Evolutionary conservation across 768 basidiomycete species (phyloP).

Genomic region (Cyclocybe cylindracea): DNA sequence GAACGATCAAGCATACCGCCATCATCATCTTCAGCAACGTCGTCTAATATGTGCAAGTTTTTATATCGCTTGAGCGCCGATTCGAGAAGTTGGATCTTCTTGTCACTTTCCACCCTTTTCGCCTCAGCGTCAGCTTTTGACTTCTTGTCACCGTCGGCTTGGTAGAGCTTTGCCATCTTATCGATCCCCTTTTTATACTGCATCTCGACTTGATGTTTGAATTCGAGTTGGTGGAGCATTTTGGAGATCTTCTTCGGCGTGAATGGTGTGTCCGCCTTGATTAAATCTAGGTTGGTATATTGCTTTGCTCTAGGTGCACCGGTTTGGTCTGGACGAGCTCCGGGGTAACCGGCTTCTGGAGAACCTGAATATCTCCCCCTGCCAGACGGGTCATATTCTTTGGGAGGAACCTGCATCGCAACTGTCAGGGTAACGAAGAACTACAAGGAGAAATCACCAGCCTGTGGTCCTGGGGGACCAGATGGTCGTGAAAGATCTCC

Average conservation of each 20-base stretch:
- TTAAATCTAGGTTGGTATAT: conserved; percentile 87
- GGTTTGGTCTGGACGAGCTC: conserved; percentile 35
- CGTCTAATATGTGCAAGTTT: conserved; percentile 91
- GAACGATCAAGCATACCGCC: conserved; percentile 38
- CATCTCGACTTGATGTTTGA: conserved; percentile 97
- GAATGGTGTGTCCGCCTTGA: conserved; percentile 96
- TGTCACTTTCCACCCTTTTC: conserved; percentile 93
- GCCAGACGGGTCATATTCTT: conserved; percentile 44
- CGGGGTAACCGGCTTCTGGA: conserved; percentile 36
- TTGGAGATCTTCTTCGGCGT: conserved; percentile 94
- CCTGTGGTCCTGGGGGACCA: conserved; percentile 44
- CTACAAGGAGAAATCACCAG: conserved; percentile 17
- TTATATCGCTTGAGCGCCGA: conserved; percentile 95
- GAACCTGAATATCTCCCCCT: conserved; percentile 38
- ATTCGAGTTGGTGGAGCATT: conserved; percentile 98
- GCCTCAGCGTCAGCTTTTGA: conserved; percentile 90
- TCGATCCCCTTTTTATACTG: conserved; percentile 99
- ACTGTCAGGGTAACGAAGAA: not conserved
- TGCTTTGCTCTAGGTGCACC: conserved; percentile 56
- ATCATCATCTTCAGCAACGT: conserved; percentile 86
- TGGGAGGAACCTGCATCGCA: conserved; percentile 48
- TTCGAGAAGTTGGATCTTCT: conserved; percentile 92
- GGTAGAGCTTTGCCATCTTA: conserved; percentile 97
- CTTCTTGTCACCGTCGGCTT: conserved; percentile 97
- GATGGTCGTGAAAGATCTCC: conserved; percentile 57